Evolutionary conservation across 2,329 filamentous ascomycete species (phyloP).

Genomic region (Exophiala sp.): DNA sequence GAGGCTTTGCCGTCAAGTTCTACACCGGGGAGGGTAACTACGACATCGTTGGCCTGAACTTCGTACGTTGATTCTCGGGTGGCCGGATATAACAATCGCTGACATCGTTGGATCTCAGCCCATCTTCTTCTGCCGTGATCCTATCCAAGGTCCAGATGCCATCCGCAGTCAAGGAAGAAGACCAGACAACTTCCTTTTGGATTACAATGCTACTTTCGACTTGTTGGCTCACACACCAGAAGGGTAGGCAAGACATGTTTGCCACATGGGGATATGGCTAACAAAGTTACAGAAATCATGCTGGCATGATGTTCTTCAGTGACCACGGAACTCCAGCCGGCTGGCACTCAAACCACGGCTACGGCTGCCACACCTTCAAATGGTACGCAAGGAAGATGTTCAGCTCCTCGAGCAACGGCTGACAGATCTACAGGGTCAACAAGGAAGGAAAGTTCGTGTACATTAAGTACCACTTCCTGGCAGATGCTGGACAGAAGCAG

Average conservation of each 20-base stretch:
- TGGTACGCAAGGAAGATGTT: too few species aligned
- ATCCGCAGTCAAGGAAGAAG: slow-evolving; percentile 48
- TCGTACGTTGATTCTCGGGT: too few species aligned
- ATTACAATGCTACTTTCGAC: slow-evolving; percentile 49
- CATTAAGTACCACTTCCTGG: slow-evolving; percentile 51
- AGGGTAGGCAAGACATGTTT: slow-evolving; percentile 24
- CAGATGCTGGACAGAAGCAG: slow-evolving; percentile 47
- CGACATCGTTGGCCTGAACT: slow-evolving; percentile 49
- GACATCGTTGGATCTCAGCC: slow-evolving; percentile 30
- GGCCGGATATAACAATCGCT: too few species aligned
- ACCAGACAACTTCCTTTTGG: slow-evolving; percentile 48
- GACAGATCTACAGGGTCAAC: slow-evolving; percentile 38
- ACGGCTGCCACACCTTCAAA: slow-evolving; percentile 49
- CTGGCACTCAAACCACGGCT: slow-evolving; percentile 43
- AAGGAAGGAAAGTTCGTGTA: slow-evolving; percentile 49
- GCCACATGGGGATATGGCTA: neutral
- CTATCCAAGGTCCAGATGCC: slow-evolving; percentile 47
- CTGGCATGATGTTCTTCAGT: slow-evolving; percentile 49
- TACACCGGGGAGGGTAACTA: slow-evolving; percentile 50
- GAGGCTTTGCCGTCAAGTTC: slow-evolving; percentile 51
- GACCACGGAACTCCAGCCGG: slow-evolving; percentile 50
- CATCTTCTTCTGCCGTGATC: slow-evolving; percentile 50
- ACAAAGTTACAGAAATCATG: slow-evolving; percentile 38
- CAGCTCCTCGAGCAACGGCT: too few species aligned
- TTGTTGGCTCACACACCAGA: slow-evolving; percentile 49